A percentile compares a stretch with the other conserved stretches of the same genome.
Conservation (phyloP, 345 rosid genomes). For the Psidium guajava region DNA sequence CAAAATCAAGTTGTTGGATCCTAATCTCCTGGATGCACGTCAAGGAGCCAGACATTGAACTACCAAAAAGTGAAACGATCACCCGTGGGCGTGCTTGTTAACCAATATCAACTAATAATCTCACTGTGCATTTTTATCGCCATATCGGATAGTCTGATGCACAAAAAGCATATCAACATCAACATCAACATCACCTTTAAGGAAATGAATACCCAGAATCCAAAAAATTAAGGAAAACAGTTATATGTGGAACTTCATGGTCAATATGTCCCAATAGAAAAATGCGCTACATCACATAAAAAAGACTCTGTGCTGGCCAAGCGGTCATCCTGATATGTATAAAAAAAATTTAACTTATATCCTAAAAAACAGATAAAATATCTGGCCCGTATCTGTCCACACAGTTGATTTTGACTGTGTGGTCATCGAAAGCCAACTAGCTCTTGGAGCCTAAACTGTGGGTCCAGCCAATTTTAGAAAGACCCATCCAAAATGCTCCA, state of each 20-base stretch:
- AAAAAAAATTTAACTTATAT: neutral
- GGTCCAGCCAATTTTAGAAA: constrained; percentile 49
- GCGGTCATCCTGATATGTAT: neutral
- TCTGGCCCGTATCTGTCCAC: constrained; percentile 89
- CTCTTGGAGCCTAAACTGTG: constrained; percentile 69
- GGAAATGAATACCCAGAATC: neutral
- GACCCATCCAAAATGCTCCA: constrained; percentile 49
- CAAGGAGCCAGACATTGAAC: neutral
- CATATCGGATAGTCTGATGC: neutral
- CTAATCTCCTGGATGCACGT: neutral
- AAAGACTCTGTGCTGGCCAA: neutral
- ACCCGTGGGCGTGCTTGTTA: neutral
- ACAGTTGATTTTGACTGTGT: constrained; percentile 38
- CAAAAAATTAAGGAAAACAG: neutral
- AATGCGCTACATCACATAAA: neutral
- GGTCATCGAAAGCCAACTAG: constrained; percentile 71
- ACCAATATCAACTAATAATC: neutral
- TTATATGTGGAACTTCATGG: neutral
- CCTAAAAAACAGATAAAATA: constrained; percentile 8
- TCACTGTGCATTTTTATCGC: neutral
- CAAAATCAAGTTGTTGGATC: neutral
- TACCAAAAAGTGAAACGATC: neutral
- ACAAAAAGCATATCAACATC: neutral
- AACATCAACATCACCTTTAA: no score
- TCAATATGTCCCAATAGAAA: neutral